Evolutionary conservation across 2,329 filamentous ascomycete genomes (phyloP).

Genomic region (Beauveria asiatica): DNA sequence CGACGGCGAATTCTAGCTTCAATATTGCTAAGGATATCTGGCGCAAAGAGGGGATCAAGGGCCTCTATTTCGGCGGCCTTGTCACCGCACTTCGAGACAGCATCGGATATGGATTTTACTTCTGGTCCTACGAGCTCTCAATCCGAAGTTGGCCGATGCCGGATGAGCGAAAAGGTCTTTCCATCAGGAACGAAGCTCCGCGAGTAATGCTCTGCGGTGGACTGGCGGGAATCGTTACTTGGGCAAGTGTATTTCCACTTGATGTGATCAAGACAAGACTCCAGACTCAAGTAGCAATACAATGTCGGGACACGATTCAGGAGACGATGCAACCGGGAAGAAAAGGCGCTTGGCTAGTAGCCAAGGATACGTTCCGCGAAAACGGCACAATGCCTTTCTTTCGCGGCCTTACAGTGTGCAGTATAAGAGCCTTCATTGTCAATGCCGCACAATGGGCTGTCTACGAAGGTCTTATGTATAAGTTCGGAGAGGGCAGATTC

Average conservation of each 20-base stretch:
- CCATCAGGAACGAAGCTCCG: slow-evolving; percentile 37
- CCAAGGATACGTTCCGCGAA: slow-evolving; percentile 55
- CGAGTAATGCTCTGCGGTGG: slow-evolving; percentile 77
- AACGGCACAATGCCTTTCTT: slow-evolving; percentile 60
- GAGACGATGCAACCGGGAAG: slow-evolving; percentile 16
- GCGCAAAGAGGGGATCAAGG: slow-evolving; percentile 49
- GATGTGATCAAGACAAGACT: slow-evolving; percentile 89
- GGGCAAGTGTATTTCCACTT: slow-evolving; percentile 83
- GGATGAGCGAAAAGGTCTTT: slow-evolving; percentile 15
- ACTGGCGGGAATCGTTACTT: slow-evolving; percentile 77
- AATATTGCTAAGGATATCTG: slow-evolving; percentile 54
- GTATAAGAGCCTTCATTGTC: slow-evolving; percentile 77
- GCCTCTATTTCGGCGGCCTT: slow-evolving; percentile 71
- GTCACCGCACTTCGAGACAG: slow-evolving; percentile 79
- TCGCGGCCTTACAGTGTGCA: slow-evolving; percentile 70
- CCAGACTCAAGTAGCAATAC: slow-evolving; percentile 56
- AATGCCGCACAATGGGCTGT: slow-evolving; percentile 91
- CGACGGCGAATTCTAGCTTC: slow-evolving; percentile 47
- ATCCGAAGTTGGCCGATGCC: slow-evolving; percentile 47
- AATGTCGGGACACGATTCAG: background rate
- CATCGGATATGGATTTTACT: slow-evolving; percentile 96
- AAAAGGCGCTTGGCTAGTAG: slow-evolving; percentile 52
- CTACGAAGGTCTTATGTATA: slow-evolving; percentile 79
- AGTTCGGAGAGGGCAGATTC: slow-evolving; percentile 29
- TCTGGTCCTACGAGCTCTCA: slow-evolving; percentile 80